These are phyloP conservation scores for Lenzites betulinus DNA, from an alignment of 768 basidiomycete species.

Conservation along the genomic window DNA sequence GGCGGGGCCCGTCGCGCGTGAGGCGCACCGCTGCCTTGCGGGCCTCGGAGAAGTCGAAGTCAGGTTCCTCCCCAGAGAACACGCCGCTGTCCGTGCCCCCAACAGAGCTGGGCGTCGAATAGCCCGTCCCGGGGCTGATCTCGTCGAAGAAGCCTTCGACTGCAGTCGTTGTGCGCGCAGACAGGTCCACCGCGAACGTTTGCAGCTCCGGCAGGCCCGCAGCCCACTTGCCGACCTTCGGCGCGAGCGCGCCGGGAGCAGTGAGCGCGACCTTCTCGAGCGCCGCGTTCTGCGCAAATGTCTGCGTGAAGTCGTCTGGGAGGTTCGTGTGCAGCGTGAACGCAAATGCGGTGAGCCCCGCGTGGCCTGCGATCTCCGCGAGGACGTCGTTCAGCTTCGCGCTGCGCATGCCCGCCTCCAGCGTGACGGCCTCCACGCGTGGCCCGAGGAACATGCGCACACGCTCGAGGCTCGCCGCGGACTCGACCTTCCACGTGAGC, in stretches of 20 bases:
- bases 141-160: conserved; percentile 85
- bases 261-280: conserved; percentile 66
- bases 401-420: conserved; percentile 63
- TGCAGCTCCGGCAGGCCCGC: conserved; percentile 63
- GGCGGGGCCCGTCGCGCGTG: conserved; percentile 58
- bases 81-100: conserved; percentile 74
- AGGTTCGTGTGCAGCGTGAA: conserved; percentile 69
- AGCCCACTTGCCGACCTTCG: conserved; percentile 76
- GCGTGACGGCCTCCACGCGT: conserved; percentile 56
- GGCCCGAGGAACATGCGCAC: conserved; percentile 66
- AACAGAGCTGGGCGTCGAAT: conserved; percentile 67
- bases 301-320: conserved; percentile 70
- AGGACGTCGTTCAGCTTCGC: conserved; percentile 64
- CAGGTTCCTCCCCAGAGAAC: conserved; percentile 77
- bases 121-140: conserved; percentile 63
- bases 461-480: conserved; percentile 63
- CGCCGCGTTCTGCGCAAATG: conserved; percentile 57
- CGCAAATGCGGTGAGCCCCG: conserved; percentile 65
- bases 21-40: conserved; percentile 69
- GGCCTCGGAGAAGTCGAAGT: conserved; percentile 74
- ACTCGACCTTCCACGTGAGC: conserved; percentile 73
- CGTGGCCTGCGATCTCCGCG: conserved; percentile 61
- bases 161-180: conserved; percentile 63
- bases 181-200: conserved; percentile 69
- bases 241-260: conserved; percentile 72